A percentile compares a stretch with the other conserved stretches of the same genome.
phyloP scores from a whole-genome alignment of 345 rosid species.

The Syzygium aromaticum region DNA sequence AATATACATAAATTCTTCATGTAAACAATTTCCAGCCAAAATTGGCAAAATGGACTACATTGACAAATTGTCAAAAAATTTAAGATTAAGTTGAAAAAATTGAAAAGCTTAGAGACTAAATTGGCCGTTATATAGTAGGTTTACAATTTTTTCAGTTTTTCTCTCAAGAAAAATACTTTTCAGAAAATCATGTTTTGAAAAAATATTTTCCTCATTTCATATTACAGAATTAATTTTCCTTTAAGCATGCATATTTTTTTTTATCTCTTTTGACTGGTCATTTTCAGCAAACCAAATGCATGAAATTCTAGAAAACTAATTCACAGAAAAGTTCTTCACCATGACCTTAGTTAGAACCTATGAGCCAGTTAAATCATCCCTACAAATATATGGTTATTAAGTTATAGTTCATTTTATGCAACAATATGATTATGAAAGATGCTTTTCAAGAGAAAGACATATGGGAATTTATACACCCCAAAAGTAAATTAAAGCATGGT shows the following conservation, averaged over 20 bases:
- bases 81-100: background rate
- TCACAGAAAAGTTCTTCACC: too few relatives aligned
- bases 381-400: background rate
- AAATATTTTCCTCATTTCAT: background rate
- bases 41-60: rapidly evolving
- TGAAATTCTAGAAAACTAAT: background rate
- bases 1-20: background rate
- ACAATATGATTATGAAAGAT: background rate
- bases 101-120: background rate
- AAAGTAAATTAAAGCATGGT: background rate
- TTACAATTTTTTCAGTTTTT: background rate
- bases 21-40: background rate
- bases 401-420: background rate
- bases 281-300: background rate
- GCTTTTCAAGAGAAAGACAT: background rate
- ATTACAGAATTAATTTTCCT: background rate
- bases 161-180: background rate
- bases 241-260: background rate
- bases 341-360: too few relatives aligned
- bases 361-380: too few relatives aligned
- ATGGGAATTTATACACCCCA: background rate
- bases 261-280: background rate
- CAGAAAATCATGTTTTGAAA: background rate
- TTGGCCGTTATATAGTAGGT: background rate
- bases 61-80: background rate